These are phyloP conservation scores for Phytopythium vexans DNA, from an alignment of 352 stramenopile genomes.

Conservation along the genomic window DNA sequence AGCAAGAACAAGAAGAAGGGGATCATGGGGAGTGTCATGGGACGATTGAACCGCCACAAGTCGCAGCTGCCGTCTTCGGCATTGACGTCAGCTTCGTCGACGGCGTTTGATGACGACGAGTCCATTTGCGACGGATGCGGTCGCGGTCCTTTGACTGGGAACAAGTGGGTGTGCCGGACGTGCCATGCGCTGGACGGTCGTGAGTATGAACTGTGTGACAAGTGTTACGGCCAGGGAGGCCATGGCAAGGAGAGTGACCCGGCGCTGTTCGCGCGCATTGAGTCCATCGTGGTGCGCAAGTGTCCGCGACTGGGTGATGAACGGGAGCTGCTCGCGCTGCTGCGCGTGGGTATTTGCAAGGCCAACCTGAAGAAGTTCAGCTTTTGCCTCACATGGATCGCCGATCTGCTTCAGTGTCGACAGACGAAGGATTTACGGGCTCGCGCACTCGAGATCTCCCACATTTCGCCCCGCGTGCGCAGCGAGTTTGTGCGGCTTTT, in stretches of 20 bases:
- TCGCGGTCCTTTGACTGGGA: slow-evolving; percentile 36
- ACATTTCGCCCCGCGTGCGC: slow-evolving; percentile 62
- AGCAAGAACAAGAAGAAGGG: slow-evolving; percentile 69
- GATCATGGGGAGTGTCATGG: slow-evolving; percentile 68
- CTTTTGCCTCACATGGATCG: slow-evolving; percentile 81
- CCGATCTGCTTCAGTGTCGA: slow-evolving; percentile 60
- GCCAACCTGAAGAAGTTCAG: slow-evolving; percentile 81
- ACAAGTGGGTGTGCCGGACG: slow-evolving; percentile 70
- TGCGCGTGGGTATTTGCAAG: slow-evolving; percentile 76
- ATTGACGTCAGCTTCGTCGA: slow-evolving; percentile 6
- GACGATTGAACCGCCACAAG: slow-evolving; percentile 67
- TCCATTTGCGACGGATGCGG: slow-evolving; percentile 67
- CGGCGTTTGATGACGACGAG: slow-evolving; percentile 43
- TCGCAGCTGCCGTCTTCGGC: slow-evolving; percentile 23
- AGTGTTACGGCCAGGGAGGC: slow-evolving; percentile 70
- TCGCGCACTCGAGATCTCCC: slow-evolving; percentile 64
- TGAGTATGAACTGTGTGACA: slow-evolving; percentile 65
- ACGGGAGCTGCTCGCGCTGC: slow-evolving; percentile 50
- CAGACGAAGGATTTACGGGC: slow-evolving; percentile 62
- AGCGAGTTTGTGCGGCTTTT: slow-evolving; percentile 66
- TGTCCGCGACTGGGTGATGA: slow-evolving; percentile 47
- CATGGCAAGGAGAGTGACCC: slow-evolving; percentile 70
- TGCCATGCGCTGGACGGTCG: slow-evolving; percentile 43
- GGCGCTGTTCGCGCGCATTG: slow-evolving; percentile 57
- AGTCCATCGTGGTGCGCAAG: slow-evolving; percentile 61